phyloP scores from a whole-genome alignment of 768 basidiomycete genomes.

The Boletus coccyginus region DNA sequence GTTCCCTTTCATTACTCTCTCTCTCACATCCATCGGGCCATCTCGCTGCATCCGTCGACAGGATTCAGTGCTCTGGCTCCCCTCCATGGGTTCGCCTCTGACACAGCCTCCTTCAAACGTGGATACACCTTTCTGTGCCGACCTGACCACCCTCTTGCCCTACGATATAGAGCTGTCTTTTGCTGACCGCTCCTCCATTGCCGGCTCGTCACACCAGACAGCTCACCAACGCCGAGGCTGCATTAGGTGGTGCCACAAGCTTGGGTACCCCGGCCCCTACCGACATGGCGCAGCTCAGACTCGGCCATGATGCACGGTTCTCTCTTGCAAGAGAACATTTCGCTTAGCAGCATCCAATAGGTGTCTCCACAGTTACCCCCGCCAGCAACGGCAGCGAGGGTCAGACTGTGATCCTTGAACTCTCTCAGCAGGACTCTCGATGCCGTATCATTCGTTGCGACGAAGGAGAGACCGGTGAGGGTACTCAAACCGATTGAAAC shows the following conservation, averaged over 20 bases:
- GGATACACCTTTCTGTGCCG: constrained; percentile 83
- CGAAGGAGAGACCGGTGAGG: constrained; percentile 57
- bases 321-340: constrained; percentile 76
- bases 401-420: constrained; percentile 71
- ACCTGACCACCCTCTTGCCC: constrained; percentile 78
- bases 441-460: too few species aligned
- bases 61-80: constrained; percentile 62
- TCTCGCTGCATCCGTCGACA: constrained; percentile 82
- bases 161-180: constrained; percentile 74
- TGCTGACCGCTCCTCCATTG: too few species aligned
- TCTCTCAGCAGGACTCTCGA: too few species aligned
- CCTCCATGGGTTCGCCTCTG: constrained; percentile 77
- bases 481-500: constrained; percentile 37
- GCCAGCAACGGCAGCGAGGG: constrained; percentile 37
- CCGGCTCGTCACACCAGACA: constrained; percentile 41
- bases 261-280: constrained; percentile 6
- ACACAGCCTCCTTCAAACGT: constrained; percentile 26
- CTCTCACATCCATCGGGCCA: constrained; percentile 58
- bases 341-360: constrained; percentile 47
- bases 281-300: constrained; percentile 47
- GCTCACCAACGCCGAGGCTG: constrained; percentile 49
- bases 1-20: constrained; percentile 70
- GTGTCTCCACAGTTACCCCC: too few species aligned
- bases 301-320: constrained; percentile 68
- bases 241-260: constrained; percentile 1